phyloP scores from a whole-genome alignment of 345 rosid genomes.

The Arabis hirsuta region DNA sequence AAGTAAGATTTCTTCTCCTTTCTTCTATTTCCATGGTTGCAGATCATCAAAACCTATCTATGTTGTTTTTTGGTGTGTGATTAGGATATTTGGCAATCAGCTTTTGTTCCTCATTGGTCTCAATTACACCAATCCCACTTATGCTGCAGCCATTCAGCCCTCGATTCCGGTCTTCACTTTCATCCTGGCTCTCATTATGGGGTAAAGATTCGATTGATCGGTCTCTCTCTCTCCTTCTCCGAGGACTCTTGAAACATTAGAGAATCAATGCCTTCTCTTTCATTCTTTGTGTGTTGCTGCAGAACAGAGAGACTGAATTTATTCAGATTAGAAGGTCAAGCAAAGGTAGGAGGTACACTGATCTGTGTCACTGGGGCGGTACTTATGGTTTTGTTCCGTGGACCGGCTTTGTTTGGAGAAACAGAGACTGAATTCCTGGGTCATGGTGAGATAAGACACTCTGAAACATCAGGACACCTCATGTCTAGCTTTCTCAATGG shows the following conservation, averaged over 20 bases:
- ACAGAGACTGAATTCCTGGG: conserved; percentile 50
- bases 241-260: not conserved
- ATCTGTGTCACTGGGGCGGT: conserved; percentile 84
- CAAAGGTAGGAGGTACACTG: conserved; percentile 87
- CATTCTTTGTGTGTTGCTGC: conserved; percentile 44
- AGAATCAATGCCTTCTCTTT: conserved; percentile 3
- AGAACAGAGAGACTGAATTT: conserved; percentile 90
- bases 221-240: not conserved
- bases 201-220: conserved; percentile 48
- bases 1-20: not conserved
- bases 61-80: conserved; percentile 7
- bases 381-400: conserved; percentile 87
- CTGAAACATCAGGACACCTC: conserved; percentile 72
- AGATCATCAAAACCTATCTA: not conserved
- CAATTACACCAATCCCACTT: conserved; percentile 91
- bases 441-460: conserved; percentile 60
- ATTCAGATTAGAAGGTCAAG: conserved; percentile 84
- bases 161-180: conserved; percentile 97
- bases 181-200: conserved; percentile 83
- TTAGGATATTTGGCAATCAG: conserved; percentile 97
- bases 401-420: conserved; percentile 80
- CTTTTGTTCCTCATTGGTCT: conserved; percentile 93
- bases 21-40: not conserved
- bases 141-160: conserved; percentile 98
- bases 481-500: conserved; percentile 63